Percentiles rank a stretch among this genome's conserved stretches.
Conservation (phyloP, 164 flowering plant species). For the Nelumbo lutea region DNA sequence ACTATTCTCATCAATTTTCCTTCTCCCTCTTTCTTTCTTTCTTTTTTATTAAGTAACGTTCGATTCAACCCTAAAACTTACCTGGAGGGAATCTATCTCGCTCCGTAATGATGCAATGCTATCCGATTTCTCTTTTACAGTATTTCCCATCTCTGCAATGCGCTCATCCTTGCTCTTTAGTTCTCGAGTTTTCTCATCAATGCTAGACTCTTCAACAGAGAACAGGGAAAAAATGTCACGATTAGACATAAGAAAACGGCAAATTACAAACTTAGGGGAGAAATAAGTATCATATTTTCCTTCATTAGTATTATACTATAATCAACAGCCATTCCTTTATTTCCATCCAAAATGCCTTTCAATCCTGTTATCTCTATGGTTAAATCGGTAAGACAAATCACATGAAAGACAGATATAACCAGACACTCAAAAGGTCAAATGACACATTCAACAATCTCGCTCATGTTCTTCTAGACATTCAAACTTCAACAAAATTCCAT, state of each 20-base stretch:
- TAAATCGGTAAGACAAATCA: neutral
- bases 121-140: constrained; percentile 49
- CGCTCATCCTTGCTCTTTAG: constrained; percentile 57
- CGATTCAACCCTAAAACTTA: constrained; percentile 7
- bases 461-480: too few species aligned
- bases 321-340: neutral
- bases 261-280: neutral
- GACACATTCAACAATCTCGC: too few species aligned
- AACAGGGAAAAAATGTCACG: neutral
- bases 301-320: neutral
- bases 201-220: constrained; percentile 37
- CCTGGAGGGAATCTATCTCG: constrained; percentile 49
- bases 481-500: too few species aligned
- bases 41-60: neutral
- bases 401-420: too few species aligned
- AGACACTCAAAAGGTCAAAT: too few species aligned
- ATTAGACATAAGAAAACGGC: neutral
- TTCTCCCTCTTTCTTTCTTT: neutral
- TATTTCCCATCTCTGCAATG: constrained; percentile 48
- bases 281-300: neutral
- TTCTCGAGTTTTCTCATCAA: constrained; percentile 50
- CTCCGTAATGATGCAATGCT: constrained; percentile 43
- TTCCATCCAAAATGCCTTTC: neutral
- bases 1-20: neutral
- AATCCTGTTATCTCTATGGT: neutral